Base-by-base conservation (phyloP, 2,329 filamentous ascomycete genomes). In the Sclerotinia minor region DNA sequence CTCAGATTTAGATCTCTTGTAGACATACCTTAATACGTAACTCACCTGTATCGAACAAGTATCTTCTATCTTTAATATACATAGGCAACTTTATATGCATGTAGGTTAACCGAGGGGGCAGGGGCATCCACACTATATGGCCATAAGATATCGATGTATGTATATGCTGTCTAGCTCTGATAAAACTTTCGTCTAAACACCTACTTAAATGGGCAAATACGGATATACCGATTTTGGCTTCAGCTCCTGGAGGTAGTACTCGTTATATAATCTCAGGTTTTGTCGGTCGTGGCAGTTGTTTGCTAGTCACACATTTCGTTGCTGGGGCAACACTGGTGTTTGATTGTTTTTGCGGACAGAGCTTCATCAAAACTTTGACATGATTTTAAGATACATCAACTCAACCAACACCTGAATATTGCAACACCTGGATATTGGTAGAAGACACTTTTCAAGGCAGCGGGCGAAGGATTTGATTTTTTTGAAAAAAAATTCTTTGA, bases 321-420 rank as follows among this genome's bases (percentile, higher is more conserved):
- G 59, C 59, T 50, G 45, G n/a, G 59, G 59, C 45, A 63, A 63
- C 59, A 11, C 2, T 8, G 7, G 26, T 63, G 59, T 63, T 63
- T 63, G n/a, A 35, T 29, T 15, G 8, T 38, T 63, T 58, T 63
- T 41, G 47, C 29, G 29, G 29, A 49, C n/a, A n/a, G 29, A 61
- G 59, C 59, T 61, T 29, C 24, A 38, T 15, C 59, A 38, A 61
- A 50, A 50, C 45, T 63, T 63, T 63, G 29, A 60, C n/a, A 63
- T 63, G 32, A 4, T 52, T 38, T 38, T 38, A 21, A 21, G 9
- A 50, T 26, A 63, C 29, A 38, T 50, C 59, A 50, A 50, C 13
- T 8, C 41, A 58, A 50, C 29, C 8, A 57, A 58, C 38, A 59
- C 44, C 58, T 58, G 21, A 65, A 59, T 41, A 41, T 26, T 45